phyloP scores from a whole-genome alignment of 768 basidiomycete genomes.

The Omphalotus guepiniiformis region DNA sequence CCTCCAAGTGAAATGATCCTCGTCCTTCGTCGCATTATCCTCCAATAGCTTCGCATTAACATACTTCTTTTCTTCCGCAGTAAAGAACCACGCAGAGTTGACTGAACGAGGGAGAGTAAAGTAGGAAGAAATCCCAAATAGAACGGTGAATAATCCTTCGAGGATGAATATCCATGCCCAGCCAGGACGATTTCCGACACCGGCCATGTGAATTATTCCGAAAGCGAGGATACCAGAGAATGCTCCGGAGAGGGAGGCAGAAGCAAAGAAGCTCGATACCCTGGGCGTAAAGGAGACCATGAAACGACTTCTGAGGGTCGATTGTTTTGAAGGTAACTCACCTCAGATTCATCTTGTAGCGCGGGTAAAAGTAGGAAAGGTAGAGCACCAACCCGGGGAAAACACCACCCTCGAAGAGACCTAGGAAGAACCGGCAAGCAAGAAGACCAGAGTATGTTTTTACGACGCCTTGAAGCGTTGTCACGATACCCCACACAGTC shows the following conservation, averaged over 20 bases:
- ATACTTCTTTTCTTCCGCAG: slow-evolving; percentile 43
- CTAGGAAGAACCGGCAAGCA: slow-evolving; percentile 48
- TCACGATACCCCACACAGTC: slow-evolving; percentile 64
- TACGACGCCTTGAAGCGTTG: slow-evolving; percentile 58
- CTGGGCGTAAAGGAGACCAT: slow-evolving; percentile 26
- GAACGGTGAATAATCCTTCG: slow-evolving; percentile 59
- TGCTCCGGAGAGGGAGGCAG: slow-evolving; percentile 56
- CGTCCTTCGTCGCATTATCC: slow-evolving; percentile 33
- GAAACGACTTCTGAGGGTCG: slow-evolving; percentile 27
- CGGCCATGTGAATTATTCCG: slow-evolving; percentile 62
- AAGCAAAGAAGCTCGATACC: slow-evolving; percentile 44
- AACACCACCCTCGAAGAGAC: slow-evolving; percentile 52
- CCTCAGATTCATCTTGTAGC: slow-evolving; percentile 47
- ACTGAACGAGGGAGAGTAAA: slow-evolving; percentile 45
- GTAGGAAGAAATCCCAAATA: slow-evolving; percentile 50
- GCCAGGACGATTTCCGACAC: slow-evolving; percentile 46
- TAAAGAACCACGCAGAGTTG: slow-evolving; percentile 45
- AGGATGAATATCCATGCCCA: slow-evolving; percentile 72
- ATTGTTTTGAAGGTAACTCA: slow-evolving; percentile 14
- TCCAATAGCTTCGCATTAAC: slow-evolving; percentile 35
- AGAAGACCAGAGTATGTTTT: slow-evolving; percentile 39
- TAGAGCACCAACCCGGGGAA: slow-evolving; percentile 41
- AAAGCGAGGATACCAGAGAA: slow-evolving; percentile 68
- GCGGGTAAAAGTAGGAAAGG: slow-evolving; percentile 35
- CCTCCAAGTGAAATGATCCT: slow-evolving; percentile 51